Evolutionary conservation across 2,329 filamentous ascomycete species (phyloP), one percentile per base, ranked within the genome.

Genomic region (Penicillium sp.): DNA sequence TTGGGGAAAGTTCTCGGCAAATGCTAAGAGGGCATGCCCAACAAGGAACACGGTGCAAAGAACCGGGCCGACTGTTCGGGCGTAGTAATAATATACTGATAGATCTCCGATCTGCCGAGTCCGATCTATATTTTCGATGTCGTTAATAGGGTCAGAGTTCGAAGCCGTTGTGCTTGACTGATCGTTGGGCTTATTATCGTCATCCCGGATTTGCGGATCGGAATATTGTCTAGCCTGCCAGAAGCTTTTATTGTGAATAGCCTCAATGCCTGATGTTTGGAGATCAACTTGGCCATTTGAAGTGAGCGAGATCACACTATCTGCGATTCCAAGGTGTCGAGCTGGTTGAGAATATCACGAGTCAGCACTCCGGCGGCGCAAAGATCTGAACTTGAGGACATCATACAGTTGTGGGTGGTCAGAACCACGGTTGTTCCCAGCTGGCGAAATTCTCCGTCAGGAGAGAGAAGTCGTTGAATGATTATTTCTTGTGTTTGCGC

Each of bases 401-500:
- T 6, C 46, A 24, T 24, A 48, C 46, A 5, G 27, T 27, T 40
- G 27, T 60, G 52, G 4, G 53, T 61, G 5, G 48, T 46, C 18
- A 59, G 40, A 10, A 60, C 16, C 6, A 58, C 46, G n/a, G 58
- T 60, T 18, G 44, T 49, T 1, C 38, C 36, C 10, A 50, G 28
- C 25, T 25, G 28, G 10, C 53, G 47, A 7, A 61, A 50, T 6
- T 56, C 14, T 14, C 51, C 58, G 4, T 47, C 27, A 6, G 7
- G 44, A 31, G 45, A 45, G n/a, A 61, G 43, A 1, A 60, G 40
- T 2, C 44, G 43, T 8, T 35, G 36, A 5, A 54, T 31, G 4
- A 57, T 46, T 4, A 35, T 27, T 11, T 38, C 44, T 36, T 54
- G 46, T 2, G 51, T 54, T 8, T 48, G 35, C 5, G 24, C 20